phyloP scores from a whole-genome alignment of 2,329 filamentous ascomycete genomes.

The Diaporthe vaccinii region DNA sequence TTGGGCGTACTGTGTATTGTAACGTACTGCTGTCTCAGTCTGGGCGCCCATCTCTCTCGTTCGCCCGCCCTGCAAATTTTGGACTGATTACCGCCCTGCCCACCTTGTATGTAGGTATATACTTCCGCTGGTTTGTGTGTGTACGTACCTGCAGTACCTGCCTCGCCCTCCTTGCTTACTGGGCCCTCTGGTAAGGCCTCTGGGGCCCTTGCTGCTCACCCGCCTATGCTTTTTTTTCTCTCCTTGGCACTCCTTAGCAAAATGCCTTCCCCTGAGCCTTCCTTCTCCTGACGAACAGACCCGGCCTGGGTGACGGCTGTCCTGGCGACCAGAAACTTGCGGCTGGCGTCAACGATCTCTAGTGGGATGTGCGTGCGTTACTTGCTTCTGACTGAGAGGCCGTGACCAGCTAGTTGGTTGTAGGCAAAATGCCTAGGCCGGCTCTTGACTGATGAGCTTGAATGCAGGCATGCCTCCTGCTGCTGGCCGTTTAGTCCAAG shows the following conservation, averaged over 20 bases:
- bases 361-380: neutral
- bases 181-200: slow-evolving; percentile 1
- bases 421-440: neutral
- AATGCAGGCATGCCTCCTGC: neutral
- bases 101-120: neutral
- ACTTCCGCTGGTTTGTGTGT: neutral
- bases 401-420: neutral
- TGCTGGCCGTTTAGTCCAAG: neutral
- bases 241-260: slow-evolving; percentile 14
- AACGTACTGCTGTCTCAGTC: neutral
- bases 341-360: slow-evolving; percentile 14
- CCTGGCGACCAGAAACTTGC: slow-evolving; percentile 17
- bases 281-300: slow-evolving; percentile 24
- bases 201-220: slow-evolving; percentile 10
- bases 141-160: slow-evolving; percentile 15
- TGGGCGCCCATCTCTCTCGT: neutral
- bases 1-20: neutral
- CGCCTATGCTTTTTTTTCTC: slow-evolving; percentile 14
- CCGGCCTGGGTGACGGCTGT: slow-evolving; percentile 1
- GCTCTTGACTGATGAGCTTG: neutral
- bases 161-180: neutral
- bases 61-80: slow-evolving; percentile 8
- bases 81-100: slow-evolving; percentile 13
- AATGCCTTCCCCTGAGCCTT: neutral
- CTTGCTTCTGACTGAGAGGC: slow-evolving; percentile 6